phyloP scores from a whole-genome alignment of 2,329 filamentous ascomycete species.

The Colletotrichum sp. region DNA sequence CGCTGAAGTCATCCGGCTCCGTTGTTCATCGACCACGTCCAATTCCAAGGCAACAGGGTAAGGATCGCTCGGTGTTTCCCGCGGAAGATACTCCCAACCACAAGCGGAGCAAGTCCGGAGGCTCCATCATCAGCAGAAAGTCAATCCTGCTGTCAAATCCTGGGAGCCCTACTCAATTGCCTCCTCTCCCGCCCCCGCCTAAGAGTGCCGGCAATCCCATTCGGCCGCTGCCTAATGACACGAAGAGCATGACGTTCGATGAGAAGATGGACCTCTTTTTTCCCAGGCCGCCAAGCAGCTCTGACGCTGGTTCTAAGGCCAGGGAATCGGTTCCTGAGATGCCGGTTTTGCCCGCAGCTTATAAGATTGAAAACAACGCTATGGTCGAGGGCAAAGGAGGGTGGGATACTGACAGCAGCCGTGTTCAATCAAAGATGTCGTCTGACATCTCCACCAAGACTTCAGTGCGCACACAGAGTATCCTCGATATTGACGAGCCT shows the following conservation, averaged over 20 bases:
- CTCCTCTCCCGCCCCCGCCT: constrained; percentile 55
- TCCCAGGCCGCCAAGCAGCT: constrained; percentile 32
- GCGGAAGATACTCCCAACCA: constrained; percentile 48
- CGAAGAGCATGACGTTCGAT: constrained; percentile 63
- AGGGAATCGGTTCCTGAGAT: constrained; percentile 46
- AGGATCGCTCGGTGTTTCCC: constrained; percentile 53
- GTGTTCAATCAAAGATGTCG: constrained; percentile 31
- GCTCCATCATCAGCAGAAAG: constrained; percentile 49
- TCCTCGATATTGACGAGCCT: constrained; percentile 42
- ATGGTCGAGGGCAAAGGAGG: constrained; percentile 23
- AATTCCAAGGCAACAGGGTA: constrained; percentile 53
- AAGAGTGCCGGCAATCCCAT: constrained; percentile 41
- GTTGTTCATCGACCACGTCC: constrained; percentile 62
- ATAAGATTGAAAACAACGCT: constrained; percentile 24
- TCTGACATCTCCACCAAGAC: constrained; percentile 42
- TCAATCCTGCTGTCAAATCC: constrained; percentile 48
- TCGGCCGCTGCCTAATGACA: constrained; percentile 54
- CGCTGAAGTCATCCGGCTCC: constrained; percentile 35
- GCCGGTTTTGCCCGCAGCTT: constrained; percentile 40
- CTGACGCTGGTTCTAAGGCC: not conserved
- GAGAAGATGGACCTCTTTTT: constrained; percentile 62
- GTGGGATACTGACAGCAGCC: constrained; percentile 11
- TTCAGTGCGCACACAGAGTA: constrained; percentile 42
- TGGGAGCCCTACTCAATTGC: constrained; percentile 54
- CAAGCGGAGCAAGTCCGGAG: constrained; percentile 54